These are phyloP conservation scores for Chaetomium strumarium DNA, from an alignment of 2,329 filamentous ascomycete genomes.

Conservation along the genomic window DNA sequence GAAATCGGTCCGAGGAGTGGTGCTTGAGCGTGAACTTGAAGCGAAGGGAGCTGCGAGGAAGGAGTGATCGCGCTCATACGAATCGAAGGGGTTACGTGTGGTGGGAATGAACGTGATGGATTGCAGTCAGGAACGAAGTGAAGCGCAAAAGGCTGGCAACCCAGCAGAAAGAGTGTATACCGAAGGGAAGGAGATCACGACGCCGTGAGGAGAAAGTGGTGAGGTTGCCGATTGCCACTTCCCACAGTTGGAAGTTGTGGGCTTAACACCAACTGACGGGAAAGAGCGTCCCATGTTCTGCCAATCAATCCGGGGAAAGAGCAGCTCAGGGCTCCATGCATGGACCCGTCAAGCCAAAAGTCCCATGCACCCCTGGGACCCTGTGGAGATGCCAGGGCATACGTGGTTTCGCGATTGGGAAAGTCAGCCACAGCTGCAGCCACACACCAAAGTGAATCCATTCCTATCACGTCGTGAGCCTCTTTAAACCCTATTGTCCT, in stretches of 20 bases:
- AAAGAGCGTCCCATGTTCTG: not conserved
- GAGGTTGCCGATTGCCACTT: no score
- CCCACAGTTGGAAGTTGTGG: no score
- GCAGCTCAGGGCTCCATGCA: not conserved
- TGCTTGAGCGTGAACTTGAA: not conserved
- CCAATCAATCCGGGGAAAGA: slow-evolving; percentile 16
- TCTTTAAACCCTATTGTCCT: no score
- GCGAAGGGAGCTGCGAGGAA: slow-evolving; percentile 6
- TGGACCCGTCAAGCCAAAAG: no score
- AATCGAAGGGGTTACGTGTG: not conserved
- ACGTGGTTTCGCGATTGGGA: no score
- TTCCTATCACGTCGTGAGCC: no score
- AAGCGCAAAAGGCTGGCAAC: slow-evolving; percentile 1
- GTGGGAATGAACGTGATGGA: slow-evolving; percentile 11
- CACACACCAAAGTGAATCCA: no score
- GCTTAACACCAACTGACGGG: slow-evolving; percentile 13
- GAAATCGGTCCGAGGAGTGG: not conserved
- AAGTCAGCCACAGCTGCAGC: no score
- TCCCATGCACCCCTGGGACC: not conserved
- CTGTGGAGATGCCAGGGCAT: no score
- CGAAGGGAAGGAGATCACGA: slow-evolving; percentile 1
- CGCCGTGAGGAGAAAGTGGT: slow-evolving; percentile 10
- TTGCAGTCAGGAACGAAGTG: slow-evolving; percentile 9
- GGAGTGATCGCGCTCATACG: slow-evolving; percentile 8
- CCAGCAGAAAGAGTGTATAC: slow-evolving; percentile 3